Evolutionary conservation across 2,329 filamentous ascomycete species (phyloP).

Genomic region (Penicillium sp.): DNA sequence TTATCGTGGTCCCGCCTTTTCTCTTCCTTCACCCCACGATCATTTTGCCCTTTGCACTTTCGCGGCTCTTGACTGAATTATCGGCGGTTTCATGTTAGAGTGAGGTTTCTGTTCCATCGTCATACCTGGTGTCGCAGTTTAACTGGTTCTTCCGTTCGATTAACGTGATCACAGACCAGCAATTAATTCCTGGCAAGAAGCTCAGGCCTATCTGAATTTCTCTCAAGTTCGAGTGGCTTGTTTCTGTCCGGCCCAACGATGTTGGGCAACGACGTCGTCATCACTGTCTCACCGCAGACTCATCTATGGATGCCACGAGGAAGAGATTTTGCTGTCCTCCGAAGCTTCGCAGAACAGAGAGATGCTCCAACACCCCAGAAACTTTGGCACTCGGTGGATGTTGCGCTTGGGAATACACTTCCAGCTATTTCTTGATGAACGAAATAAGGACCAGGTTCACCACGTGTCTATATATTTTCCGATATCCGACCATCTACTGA

Average conservation of each 20-base stretch:
- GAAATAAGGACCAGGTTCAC: background rate
- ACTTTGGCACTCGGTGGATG: background rate
- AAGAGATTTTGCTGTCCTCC: background rate
- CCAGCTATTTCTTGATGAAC: background rate
- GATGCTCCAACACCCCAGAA: background rate
- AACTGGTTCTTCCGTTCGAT: background rate
- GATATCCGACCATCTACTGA: background rate
- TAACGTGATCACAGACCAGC: background rate
- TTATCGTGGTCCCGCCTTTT: constrained; percentile 15
- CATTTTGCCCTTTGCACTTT: background rate
- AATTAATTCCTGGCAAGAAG: background rate
- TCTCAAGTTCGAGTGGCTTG: background rate
- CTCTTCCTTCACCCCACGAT: background rate
- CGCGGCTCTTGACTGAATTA: background rate
- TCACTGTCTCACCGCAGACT: background rate
- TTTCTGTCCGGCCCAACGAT: background rate
- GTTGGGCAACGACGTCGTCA: background rate
- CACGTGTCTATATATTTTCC: background rate
- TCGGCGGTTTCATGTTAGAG: background rate
- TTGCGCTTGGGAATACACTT: background rate
- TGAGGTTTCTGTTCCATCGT: constrained; percentile 11
- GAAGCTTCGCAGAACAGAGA: background rate
- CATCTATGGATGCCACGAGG: background rate
- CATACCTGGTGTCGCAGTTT: constrained; percentile 2
- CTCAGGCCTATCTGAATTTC: background rate